phyloP scores from a whole-genome alignment of 257 asterid genomes.

The Lavandula angustifolia region DNA sequence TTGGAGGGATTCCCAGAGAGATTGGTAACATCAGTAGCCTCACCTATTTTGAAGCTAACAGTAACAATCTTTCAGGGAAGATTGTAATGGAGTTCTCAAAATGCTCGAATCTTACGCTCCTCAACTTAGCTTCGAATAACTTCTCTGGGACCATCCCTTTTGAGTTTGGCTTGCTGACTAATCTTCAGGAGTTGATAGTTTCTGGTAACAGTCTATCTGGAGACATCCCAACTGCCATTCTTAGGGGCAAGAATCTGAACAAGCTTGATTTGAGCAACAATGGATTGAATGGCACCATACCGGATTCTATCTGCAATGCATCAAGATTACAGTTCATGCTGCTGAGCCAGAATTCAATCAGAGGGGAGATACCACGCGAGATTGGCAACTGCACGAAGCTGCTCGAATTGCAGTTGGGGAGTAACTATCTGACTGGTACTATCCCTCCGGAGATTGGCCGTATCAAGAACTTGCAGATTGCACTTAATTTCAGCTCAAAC shows the following conservation, averaged over 20 bases:
- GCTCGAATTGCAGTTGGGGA: conserved; percentile 77
- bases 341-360: conserved; percentile 59
- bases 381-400: conserved; percentile 85
- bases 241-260: conserved; percentile 69
- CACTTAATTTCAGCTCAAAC: conserved; percentile 79
- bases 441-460: conserved; percentile 86
- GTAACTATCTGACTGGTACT: conserved; percentile 67
- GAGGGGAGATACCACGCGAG: conserved; percentile 76
- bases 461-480: conserved; percentile 85
- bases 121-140: conserved; percentile 82
- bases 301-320: conserved; percentile 64
- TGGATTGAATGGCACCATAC: conserved; percentile 69
- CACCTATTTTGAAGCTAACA: conserved; percentile 88
- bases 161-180: conserved; percentile 71
- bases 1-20: conserved; percentile 68
- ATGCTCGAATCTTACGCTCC: conserved; percentile 78
- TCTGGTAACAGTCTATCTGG: conserved; percentile 70
- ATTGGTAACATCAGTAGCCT: conserved; percentile 86
- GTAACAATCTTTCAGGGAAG: conserved; percentile 80
- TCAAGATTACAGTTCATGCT: conserved; percentile 79
- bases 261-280: conserved; percentile 85
- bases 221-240: conserved; percentile 66
- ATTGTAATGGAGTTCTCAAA: conserved; percentile 69
- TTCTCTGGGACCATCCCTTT: conserved; percentile 69
- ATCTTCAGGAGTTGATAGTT: conserved; percentile 82